A percentile compares a stretch with the other conserved stretches of the same genome.
Conservation (phyloP, 2,329 filamentous ascomycete genomes). For the Ascochyta viciae-villosae region DNA sequence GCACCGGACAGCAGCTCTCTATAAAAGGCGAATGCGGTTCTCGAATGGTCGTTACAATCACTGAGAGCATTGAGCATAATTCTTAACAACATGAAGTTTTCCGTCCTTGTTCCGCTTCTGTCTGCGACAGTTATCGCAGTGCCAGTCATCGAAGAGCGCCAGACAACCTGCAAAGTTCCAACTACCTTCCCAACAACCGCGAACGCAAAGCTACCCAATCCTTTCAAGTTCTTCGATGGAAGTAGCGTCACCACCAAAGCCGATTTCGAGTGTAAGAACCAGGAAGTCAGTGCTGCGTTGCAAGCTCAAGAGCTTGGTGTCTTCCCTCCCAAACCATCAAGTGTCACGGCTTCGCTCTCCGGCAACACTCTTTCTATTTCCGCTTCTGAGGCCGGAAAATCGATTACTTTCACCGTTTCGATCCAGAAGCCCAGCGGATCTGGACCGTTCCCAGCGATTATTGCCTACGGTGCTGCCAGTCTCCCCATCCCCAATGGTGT, state of each 20-base stretch:
- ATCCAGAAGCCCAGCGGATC: conserved; percentile 52
- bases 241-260: conserved; percentile 44
- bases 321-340: conserved; percentile 46
- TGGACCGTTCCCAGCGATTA: conserved; percentile 64
- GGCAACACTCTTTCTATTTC: conserved; percentile 46
- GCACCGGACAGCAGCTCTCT: not conserved
- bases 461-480: conserved; percentile 62
- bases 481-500: conserved; percentile 63
- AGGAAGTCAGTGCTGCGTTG: conserved; percentile 45
- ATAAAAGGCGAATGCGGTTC: not conserved
- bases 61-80: not conserved
- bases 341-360: conserved; percentile 42
- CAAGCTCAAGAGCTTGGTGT: conserved; percentile 49
- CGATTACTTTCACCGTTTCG: conserved; percentile 47
- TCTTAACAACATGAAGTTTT: conserved; percentile 41
- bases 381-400: conserved; percentile 43
- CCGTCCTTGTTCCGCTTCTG: conserved; percentile 38
- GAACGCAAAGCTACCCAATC: conserved; percentile 47
- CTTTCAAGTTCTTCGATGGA: conserved; percentile 49
- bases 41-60: not conserved
- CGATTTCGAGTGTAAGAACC: conserved; percentile 47
- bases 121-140: conserved; percentile 39
- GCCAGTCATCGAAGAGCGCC: conserved; percentile 40
- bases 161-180: conserved; percentile 40
- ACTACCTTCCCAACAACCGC: conserved; percentile 38